phyloP scores from a whole-genome alignment of 805 yeast genomes.

The Metschnikowia drakensbergensis region DNA sequence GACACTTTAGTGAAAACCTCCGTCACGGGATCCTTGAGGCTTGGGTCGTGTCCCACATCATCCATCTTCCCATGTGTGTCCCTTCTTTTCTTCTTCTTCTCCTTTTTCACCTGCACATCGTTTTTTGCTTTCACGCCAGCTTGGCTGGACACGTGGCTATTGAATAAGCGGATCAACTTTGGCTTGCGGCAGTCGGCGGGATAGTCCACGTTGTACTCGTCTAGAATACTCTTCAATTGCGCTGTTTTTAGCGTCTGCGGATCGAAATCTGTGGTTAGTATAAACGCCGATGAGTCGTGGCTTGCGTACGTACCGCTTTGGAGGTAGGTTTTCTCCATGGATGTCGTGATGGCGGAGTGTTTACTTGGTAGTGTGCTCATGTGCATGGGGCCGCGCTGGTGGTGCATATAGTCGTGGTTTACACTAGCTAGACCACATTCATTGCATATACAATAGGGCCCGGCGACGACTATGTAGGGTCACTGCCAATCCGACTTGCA shows the following conservation, averaged over 20 bases:
- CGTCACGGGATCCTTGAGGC: no score
- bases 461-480: background rate
- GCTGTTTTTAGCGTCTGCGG: conserved; percentile 63
- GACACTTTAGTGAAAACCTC: background rate
- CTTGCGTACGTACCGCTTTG: conserved; percentile 4
- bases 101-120: background rate
- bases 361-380: background rate
- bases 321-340: conserved; percentile 1
- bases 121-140: background rate
- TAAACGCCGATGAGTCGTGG: background rate
- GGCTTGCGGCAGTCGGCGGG: conserved; percentile 66
- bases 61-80: no score
- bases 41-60: no score
- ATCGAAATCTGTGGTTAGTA: conserved; percentile 17
- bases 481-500: no score
- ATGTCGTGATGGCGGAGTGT: no score
- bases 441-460: background rate
- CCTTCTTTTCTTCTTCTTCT: background rate
- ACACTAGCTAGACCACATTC: background rate
- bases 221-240: conserved; percentile 62
- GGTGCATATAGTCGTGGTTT: background rate
- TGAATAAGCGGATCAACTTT: conserved; percentile 34
- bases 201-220: conserved; percentile 57
- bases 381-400: background rate
- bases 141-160: background rate